Evolutionary conservation across 2,329 filamentous ascomycete genomes (phyloP).

Genomic region (Didymella lethalis): DNA sequence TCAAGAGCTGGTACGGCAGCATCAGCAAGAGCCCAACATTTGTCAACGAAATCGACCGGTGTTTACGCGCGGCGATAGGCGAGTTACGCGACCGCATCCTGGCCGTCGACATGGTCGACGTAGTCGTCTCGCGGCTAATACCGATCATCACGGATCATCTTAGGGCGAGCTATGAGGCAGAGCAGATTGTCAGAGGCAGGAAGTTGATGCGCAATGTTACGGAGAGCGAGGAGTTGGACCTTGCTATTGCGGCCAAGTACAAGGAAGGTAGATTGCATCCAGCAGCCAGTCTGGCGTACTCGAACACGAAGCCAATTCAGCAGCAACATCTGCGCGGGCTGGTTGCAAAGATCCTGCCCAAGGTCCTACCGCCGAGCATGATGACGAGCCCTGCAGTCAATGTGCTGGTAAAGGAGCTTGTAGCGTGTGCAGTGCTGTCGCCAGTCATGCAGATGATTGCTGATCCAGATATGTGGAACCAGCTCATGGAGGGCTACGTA

Average conservation of each 20-base stretch:
- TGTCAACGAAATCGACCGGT: conserved; percentile 83
- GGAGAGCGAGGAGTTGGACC: conserved; percentile 93
- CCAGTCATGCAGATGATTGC: conserved; percentile 81
- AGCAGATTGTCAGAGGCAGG: conserved; percentile 83
- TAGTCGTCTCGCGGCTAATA: conserved; percentile 81
- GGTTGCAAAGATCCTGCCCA: conserved; percentile 75
- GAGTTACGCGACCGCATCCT: conserved; percentile 76
- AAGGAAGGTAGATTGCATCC: conserved; percentile 86
- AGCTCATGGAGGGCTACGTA: conserved; percentile 86
- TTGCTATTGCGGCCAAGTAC: conserved; percentile 95
- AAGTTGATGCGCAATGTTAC: conserved; percentile 90
- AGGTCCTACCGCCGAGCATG: conserved; percentile 75
- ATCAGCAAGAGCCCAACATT: conserved; percentile 86
- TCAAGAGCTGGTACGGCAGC: conserved; percentile 84
- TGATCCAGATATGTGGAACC: conserved; percentile 97
- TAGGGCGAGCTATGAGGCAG: conserved; percentile 88
- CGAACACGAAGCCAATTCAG: conserved; percentile 83
- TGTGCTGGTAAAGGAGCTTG: conserved; percentile 84
- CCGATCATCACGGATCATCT: conserved; percentile 90
- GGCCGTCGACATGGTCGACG: conserved; percentile 81
- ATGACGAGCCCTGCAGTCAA: conserved; percentile 81
- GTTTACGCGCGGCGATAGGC: conserved; percentile 75
- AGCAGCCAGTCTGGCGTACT: conserved; percentile 81
- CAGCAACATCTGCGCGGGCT: conserved; percentile 86
- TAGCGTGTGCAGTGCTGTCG: conserved; percentile 88